Evolutionary conservation across 306 rosid genomes (phyloP).

Genomic region (Morella rubra): DNA sequence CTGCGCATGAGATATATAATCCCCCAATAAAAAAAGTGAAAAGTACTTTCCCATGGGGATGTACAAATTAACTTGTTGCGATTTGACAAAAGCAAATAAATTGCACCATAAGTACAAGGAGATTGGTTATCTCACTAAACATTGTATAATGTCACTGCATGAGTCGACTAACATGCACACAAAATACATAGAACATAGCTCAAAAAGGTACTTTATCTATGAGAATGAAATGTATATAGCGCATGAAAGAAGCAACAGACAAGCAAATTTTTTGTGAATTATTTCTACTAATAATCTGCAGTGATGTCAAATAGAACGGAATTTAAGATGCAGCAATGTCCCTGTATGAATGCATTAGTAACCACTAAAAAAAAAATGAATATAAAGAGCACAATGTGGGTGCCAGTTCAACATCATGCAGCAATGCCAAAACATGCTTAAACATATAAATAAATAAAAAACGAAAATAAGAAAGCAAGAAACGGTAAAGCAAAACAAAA

Average conservation of each 20-base stretch:
- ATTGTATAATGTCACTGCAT: conserved; percentile 8
- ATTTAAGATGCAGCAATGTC: background rate
- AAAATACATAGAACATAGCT: background rate
- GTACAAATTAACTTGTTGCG: conserved; percentile 1
- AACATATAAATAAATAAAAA: background rate
- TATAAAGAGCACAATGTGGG: background rate
- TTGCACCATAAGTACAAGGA: conserved; percentile 4
- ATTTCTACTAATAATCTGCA: background rate
- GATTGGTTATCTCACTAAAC: background rate
- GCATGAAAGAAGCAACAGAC: background rate
- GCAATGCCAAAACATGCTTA: background rate
- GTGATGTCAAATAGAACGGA: background rate
- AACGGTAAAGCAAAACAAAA: background rate
- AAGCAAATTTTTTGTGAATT: background rate
- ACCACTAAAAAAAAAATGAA: background rate
- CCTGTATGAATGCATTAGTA: background rate
- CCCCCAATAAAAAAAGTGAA: conserved; percentile 7
- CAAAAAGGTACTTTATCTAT: background rate
- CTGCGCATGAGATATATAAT: conserved; percentile 35
- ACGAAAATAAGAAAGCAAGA: background rate
- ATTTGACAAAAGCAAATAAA: background rate
- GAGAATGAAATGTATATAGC: background rate
- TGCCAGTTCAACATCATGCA: background rate
- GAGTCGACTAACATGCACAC: background rate
- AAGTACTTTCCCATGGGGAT: background rate